Conservation (phyloP, 805 yeast genomes). For the Jamesozyma spencerorum region DNA sequence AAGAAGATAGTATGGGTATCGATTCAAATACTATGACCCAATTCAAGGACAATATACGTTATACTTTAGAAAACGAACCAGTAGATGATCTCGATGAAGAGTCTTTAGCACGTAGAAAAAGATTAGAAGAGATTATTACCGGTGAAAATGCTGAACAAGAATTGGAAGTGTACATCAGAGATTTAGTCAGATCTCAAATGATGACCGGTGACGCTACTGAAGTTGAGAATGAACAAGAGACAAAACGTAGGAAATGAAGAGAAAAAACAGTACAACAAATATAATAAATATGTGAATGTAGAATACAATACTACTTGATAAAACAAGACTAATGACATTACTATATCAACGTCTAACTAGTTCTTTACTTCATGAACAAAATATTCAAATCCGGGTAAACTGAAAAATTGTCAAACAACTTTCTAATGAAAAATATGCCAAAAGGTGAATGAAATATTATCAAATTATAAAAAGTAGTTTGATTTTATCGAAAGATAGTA, state of each 20-base stretch:
- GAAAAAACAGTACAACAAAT: background rate
- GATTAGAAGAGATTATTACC: constrained; percentile 60
- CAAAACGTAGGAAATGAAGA: constrained; percentile 8
- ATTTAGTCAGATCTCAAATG: constrained; percentile 54
- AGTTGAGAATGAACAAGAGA: constrained; percentile 18
- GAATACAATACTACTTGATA: no score
- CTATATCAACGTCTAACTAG: no score
- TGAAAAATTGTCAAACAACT: background rate
- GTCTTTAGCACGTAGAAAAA: constrained; percentile 47
- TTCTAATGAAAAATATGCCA: no score
- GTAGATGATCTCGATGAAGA: constrained; percentile 35
- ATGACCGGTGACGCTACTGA: constrained; percentile 5
- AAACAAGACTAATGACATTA: no score
- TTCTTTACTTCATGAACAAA: no score
- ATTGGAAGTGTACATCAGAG: constrained; percentile 55
- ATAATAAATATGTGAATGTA: background rate
- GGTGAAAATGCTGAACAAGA: constrained; percentile 79
- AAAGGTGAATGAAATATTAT: no score
- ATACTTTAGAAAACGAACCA: constrained; percentile 42
- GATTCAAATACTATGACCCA: constrained; percentile 25
- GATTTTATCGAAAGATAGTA: no score
- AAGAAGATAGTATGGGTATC: constrained; percentile 19
- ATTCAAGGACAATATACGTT: constrained; percentile 42
- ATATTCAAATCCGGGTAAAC: background rate
- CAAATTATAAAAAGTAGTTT: no score